phyloP scores from a whole-genome alignment of 108 stramenopile species.

The Nitzschia inconspicua region DNA sequence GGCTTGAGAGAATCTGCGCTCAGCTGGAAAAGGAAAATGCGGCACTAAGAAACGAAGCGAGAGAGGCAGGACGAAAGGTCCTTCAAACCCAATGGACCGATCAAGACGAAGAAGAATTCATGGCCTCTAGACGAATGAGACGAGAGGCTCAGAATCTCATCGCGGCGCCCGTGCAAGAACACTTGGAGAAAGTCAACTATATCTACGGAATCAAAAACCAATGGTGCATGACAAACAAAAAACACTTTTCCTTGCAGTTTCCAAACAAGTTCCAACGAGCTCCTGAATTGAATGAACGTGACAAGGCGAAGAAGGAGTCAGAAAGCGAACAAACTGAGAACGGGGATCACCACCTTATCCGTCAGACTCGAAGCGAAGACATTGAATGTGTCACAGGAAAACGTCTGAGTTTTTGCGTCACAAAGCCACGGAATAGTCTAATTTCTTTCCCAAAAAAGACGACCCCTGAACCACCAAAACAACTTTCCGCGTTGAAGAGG shows the following conservation, averaged over 20 bases:
- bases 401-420: background rate
- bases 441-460: background rate
- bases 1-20: constrained; percentile 8
- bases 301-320: constrained; percentile 4
- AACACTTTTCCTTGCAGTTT: constrained; percentile 17
- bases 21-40: constrained; percentile 26
- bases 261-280: constrained; percentile 30
- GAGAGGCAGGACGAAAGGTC: constrained; percentile 6
- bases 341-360: background rate
- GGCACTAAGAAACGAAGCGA: background rate
- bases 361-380: background rate
- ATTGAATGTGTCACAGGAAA: background rate
- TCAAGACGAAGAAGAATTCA: constrained; percentile 25
- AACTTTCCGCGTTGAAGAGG: background rate
- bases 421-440: background rate
- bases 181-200: constrained; percentile 22
- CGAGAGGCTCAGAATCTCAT: constrained; percentile 18
- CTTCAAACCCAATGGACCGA: background rate
- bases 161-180: constrained; percentile 7
- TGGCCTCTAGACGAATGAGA: constrained; percentile 8
- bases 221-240: constrained; percentile 28
- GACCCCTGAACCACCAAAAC: background rate
- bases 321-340: constrained; percentile 1
- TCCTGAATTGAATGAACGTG: constrained; percentile 18
- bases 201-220: constrained; percentile 36